Conservation (phyloP, 768 basidiomycete genomes). For the Boletus fagicola region DNA sequence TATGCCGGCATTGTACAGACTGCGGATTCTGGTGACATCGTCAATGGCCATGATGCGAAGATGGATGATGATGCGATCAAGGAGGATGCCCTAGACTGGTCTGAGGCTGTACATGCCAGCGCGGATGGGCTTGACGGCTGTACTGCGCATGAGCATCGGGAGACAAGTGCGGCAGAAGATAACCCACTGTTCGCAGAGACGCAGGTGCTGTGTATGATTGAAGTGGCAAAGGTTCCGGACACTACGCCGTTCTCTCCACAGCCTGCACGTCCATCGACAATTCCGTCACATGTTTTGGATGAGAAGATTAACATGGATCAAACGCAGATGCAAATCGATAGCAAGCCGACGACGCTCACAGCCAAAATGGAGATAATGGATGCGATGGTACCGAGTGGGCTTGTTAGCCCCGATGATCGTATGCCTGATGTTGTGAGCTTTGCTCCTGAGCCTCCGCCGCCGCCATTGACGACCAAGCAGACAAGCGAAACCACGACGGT, state of each 20-base stretch:
- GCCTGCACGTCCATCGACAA: not conserved
- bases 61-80: slow-evolving; percentile 7
- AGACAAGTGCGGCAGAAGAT: not conserved
- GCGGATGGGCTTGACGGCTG: slow-evolving; percentile 3
- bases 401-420: slow-evolving; percentile 17
- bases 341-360: slow-evolving; percentile 10
- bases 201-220: not conserved
- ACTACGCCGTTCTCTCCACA: not conserved
- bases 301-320: slow-evolving; percentile 6
- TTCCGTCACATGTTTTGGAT: not conserved
- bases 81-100: not conserved
- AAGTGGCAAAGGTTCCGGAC: not conserved
- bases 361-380: slow-evolving; percentile 31
- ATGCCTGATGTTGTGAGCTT: slow-evolving; percentile 24
- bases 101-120: not conserved
- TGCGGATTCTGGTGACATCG: not conserved
- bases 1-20: not conserved
- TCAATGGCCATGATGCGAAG: slow-evolving; percentile 12
- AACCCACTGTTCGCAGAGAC: not conserved
- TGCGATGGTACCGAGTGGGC: slow-evolving; percentile 19
- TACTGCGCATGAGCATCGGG: not conserved
- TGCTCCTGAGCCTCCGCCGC: slow-evolving; percentile 33
- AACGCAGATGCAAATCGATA: slow-evolving; percentile 8
- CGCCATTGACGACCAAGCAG: slow-evolving; percentile 29
- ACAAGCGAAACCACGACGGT: slow-evolving; percentile 13